Percentiles rank a stretch among this genome's conserved stretches.
Evolutionary conservation across 1,284 basidiomycete species (phyloP).

Genomic region (Rhodotorula mucilaginosa): DNA sequence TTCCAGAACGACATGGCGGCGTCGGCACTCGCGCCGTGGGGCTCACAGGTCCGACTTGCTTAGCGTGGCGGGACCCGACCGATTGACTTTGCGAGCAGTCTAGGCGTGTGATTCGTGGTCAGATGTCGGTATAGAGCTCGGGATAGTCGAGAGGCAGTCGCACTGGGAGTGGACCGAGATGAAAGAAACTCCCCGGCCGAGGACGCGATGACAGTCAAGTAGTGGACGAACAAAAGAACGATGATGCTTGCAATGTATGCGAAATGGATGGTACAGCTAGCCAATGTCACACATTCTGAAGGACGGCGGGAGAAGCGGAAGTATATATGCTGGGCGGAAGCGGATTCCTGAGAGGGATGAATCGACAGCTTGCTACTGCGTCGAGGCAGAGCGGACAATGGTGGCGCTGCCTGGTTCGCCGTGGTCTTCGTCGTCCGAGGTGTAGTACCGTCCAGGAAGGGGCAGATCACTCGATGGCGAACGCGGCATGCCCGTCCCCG

Average conservation of each 20-base stretch:
- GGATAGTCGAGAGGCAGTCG: too few species aligned
- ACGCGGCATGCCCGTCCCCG: constrained; percentile 8
- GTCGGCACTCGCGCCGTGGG: neutral
- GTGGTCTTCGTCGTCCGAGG: constrained; percentile 26
- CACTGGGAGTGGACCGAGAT: too few species aligned
- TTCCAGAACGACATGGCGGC: constrained; percentile 34
- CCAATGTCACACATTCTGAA: too few species aligned
- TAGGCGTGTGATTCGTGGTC: neutral
- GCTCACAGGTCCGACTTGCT: neutral
- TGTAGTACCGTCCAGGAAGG: constrained; percentile 11
- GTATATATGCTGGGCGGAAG: neutral
- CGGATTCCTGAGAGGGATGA: too few species aligned
- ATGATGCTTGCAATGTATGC: neutral
- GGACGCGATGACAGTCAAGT: too few species aligned
- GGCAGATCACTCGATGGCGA: constrained; percentile 13
- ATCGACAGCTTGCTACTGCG: too few species aligned
- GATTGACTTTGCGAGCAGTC: neutral
- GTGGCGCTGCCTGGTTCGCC: constrained; percentile 30
- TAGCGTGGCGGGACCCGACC: too few species aligned
- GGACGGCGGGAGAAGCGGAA: neutral
- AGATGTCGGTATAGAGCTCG: too few species aligned
- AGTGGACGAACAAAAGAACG: too few species aligned
- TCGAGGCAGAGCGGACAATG: constrained; percentile 17
- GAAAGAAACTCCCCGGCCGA: too few species aligned
- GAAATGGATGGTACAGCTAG: too few species aligned